Evolutionary conservation across 2,329 filamentous ascomycete genomes (phyloP), one percentile per base, ranked within the genome.

Genomic region (Verticillium zaregamsianum): DNA sequence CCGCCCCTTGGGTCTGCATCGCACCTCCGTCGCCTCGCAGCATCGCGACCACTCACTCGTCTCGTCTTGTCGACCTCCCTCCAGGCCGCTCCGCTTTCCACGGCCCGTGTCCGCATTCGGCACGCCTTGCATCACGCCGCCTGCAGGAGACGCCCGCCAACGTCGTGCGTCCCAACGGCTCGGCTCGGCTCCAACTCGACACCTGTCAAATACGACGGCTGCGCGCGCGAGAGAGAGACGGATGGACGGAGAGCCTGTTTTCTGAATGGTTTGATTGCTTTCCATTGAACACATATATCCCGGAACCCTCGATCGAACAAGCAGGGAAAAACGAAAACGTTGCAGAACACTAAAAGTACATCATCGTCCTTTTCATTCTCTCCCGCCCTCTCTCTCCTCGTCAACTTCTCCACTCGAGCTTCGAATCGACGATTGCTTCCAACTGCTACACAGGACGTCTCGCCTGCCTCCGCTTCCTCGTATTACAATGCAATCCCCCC

Each of bases 261-360:
- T 20, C 20, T 52, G 9, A n/a, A 20, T 52, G 45, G 8, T 23
- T 45, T 52, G 45, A 23, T 52, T 52, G 45, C 45, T 52, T 52
- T 52, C 45, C 45, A 52, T 52, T 52, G 45, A 52, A 52, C 45
- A 52, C 45, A 25, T 23, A 52, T 52, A 52, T 25, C 20, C 45
- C 11, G 20, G 45, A 20, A 4, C 45, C 45, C 20, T 52, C 45
- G 45, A 23, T 52, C 45, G 20, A 14, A 20, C 5, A 23, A 12
- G n/a, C 45, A 25, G 20, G 9, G 8, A 52, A 12, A 5, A 25
- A 20, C 45, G 28, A 28, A 28, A 28, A 4, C 45, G 7, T 25
- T 4, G 35, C 39, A 17, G 12, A 23, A 57, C 40, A 64, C 54
- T 64, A 64, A 39, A 60, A 63, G 32, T 64, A 65, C 64, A 65